Percentiles rank a stretch among this genome's conserved stretches.
These are phyloP conservation scores for Cladophialophora chaetospira DNA, from an alignment of 2,329 filamentous ascomycete genomes.

Conservation along the genomic window DNA sequence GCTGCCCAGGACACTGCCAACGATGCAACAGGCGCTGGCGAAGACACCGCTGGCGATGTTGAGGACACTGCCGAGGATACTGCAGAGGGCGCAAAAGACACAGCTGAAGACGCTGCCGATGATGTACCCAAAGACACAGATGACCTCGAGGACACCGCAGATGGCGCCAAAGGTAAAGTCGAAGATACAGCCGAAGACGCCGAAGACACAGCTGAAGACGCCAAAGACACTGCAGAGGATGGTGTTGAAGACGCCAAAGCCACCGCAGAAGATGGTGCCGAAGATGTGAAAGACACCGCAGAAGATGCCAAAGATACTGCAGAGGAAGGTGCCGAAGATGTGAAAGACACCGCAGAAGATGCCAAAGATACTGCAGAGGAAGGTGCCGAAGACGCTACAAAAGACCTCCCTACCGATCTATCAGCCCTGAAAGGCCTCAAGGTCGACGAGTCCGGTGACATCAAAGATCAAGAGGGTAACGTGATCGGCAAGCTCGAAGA, in stretches of 20 bases:
- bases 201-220: constrained; percentile 23
- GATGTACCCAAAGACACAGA: constrained; percentile 20
- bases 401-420: constrained; percentile 37
- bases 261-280: constrained; percentile 21
- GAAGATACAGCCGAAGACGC: constrained; percentile 19
- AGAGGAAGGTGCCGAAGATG: constrained; percentile 20
- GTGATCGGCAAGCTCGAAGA: constrained; percentile 44
- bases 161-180: constrained; percentile 53
- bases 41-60: constrained; percentile 26
- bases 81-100: constrained; percentile 18
- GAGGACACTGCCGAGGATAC: constrained; percentile 23
- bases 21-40: constrained; percentile 28
- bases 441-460: constrained; percentile 42
- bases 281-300: constrained; percentile 34
- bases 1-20: constrained; percentile 36
- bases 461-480: constrained; percentile 41
- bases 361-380: constrained; percentile 26
- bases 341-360: constrained; percentile 25
- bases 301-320: constrained; percentile 53
- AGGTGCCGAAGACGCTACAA: constrained; percentile 19
- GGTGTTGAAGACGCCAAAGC: constrained; percentile 22
- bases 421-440: constrained; percentile 44
- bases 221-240: no score
- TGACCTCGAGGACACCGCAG: constrained; percentile 39
- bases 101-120: constrained; percentile 23